Conservation (phyloP, 345 rosid genomes). For the Clausena lansium region DNA sequence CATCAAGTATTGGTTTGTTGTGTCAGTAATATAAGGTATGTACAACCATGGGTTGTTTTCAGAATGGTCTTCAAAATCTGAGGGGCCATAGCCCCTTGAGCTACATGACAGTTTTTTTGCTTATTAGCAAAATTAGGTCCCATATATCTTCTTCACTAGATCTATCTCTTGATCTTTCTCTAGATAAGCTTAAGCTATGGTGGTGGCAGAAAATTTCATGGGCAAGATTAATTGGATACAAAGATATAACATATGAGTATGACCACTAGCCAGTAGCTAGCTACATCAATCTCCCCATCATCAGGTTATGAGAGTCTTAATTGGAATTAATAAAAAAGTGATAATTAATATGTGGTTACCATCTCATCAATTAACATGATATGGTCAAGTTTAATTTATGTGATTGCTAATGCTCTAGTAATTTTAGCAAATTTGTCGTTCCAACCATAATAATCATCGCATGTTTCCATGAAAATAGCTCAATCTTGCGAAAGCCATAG, state of each 20-base stretch:
- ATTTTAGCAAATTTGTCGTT: too few species aligned
- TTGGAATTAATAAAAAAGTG: too few species aligned
- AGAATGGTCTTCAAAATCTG: constrained; percentile 28
- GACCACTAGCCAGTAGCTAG: neutral
- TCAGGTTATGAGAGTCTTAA: neutral
- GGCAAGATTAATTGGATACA: constrained; percentile 10
- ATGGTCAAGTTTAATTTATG: too few species aligned
- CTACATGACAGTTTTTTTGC: constrained; percentile 13
- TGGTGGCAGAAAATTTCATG: constrained; percentile 21
- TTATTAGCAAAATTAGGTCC: constrained; percentile 23
- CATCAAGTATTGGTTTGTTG: neutral
- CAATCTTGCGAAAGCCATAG: too few species aligned
- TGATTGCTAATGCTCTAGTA: too few species aligned
- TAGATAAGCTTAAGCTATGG: constrained; percentile 8
- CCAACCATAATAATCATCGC: too few species aligned
- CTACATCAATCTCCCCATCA: too few species aligned
- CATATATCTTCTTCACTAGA: neutral
- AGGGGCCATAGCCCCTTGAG: constrained; percentile 23
- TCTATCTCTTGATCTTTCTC: constrained; percentile 20
- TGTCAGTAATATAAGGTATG: constrained; percentile 19
- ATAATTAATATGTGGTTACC: too few species aligned
- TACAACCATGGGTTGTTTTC: constrained; percentile 39
- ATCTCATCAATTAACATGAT: too few species aligned
- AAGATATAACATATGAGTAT: neutral
- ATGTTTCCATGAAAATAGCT: neutral